Conservation (phyloP, 2,329 filamentous ascomycete genomes). For the Metarhizium album region DNA sequence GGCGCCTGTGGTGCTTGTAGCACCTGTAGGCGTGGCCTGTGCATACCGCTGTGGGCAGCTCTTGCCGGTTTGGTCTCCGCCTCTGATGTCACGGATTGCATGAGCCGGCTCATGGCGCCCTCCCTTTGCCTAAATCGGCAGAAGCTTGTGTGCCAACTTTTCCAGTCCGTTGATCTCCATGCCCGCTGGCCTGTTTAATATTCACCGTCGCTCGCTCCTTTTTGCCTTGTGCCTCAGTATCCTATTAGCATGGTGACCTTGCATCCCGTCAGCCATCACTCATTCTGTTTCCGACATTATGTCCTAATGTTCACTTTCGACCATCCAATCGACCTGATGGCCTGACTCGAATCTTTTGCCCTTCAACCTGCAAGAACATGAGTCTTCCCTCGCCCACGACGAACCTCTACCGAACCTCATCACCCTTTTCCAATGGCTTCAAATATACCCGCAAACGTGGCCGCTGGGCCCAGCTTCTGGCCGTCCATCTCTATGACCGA, state of each 20-base stretch:
- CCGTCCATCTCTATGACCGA: not conserved
- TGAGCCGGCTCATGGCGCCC: not conserved
- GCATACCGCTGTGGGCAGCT: not conserved
- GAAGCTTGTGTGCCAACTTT: not conserved
- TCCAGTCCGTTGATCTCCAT: not conserved
- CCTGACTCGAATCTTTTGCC: not conserved
- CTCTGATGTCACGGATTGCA: constrained; percentile 23
- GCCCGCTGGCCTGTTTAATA: not conserved
- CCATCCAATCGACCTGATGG: not conserved
- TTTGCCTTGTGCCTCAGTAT: constrained; percentile 2
- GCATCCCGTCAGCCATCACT: not conserved
- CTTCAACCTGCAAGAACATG: not conserved
- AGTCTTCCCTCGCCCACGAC: not conserved
- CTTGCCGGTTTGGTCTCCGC: constrained; percentile 13
- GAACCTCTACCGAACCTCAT: not conserved
- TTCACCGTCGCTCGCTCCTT: constrained; percentile 4
- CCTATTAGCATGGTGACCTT: not conserved
- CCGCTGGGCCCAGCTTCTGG: not conserved
- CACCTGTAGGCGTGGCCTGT: too few relatives aligned
- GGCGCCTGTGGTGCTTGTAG: too few relatives aligned
- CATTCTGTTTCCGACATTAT: not conserved
- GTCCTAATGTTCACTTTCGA: not conserved
- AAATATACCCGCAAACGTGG: not conserved
- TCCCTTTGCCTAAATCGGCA: not conserved
- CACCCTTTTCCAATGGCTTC: not conserved